Evolutionary conservation across 1,284 basidiomycete species (phyloP), one percentile per base, ranked within the genome.

Genomic region (Trichosporon sp.): DNA sequence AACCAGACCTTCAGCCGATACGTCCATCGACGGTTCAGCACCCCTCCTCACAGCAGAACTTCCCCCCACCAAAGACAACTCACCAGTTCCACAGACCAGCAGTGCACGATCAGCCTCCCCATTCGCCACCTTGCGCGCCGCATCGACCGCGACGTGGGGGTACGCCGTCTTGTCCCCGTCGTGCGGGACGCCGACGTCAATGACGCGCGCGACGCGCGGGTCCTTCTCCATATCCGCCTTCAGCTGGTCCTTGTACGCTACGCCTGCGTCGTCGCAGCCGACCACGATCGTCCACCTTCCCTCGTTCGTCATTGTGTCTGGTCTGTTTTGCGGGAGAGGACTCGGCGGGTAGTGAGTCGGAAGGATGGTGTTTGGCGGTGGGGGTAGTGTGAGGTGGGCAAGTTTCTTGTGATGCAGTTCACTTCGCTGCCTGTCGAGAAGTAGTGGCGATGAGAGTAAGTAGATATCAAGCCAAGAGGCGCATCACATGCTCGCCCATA

Each of bases 71-170:
- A 26, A 26, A 26, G 26, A 26, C 26, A 3, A 74, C 75, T 70
- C 69, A 78, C 85, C 84, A 38, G 85, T 86, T 7, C 85, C 85
- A 71, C 85, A 86, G 68, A 86, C 80, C 72, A 86, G 77, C 21
- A 86, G 77, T 0, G 82, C 85, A 56, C 85, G 79, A 74, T 86
- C 84, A 12, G 83, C 85, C 71, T 85, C 83, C 11, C 85, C 85
- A 35, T 74, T 74, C 4, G 80, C 79, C 8, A 86, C 79, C 75
- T 82, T 84, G 71, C 79, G 76, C 3, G 84, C 85, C 0, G 84
- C 85, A 19, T 78, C 82, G 63, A 85, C 81, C 11, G 84, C 85
- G 16, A 85, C 79, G 74, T 84, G 82, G 0, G 85, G 85, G 74
- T 86, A 86, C 11, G 84, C 82, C 11, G 84, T 86, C 74, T 81